phyloP scores from a whole-genome alignment of 306 rosid genomes.

The Cicer cuneatum region DNA sequence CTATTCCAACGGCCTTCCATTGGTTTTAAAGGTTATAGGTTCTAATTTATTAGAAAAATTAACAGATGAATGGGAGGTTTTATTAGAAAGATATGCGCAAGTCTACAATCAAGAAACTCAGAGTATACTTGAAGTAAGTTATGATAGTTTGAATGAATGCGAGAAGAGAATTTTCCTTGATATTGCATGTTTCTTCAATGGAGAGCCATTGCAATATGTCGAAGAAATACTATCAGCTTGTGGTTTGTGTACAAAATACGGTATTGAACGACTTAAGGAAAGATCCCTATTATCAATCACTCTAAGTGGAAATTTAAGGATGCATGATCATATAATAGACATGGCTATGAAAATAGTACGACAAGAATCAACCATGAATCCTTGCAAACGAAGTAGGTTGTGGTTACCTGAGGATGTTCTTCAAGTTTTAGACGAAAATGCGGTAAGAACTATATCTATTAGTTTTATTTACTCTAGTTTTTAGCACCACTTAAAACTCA shows the following conservation, averaged over 20 bases:
- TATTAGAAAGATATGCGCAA: not conserved
- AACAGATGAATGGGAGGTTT: slow-evolving; percentile 12
- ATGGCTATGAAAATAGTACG: slow-evolving; percentile 7
- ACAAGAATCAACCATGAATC: not conserved
- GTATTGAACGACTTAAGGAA: not conserved
- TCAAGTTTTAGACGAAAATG: not conserved
- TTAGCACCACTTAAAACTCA: too few relatives aligned
- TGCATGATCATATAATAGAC: slow-evolving; percentile 8
- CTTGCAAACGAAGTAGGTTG: slow-evolving; percentile 15
- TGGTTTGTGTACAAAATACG: not conserved
- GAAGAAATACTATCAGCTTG: slow-evolving; percentile 1
- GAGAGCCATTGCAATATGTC: not conserved
- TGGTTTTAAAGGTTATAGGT: slow-evolving; percentile 5
- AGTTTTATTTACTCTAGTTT: not conserved
- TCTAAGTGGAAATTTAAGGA: not conserved
- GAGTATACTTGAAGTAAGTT: slow-evolving; percentile 20
- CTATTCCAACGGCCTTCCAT: not conserved
- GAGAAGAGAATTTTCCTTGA: not conserved
- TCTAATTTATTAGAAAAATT: slow-evolving; percentile 2
- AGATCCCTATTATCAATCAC: slow-evolving; percentile 14
- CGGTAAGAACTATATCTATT: not conserved
- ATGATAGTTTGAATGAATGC: not conserved
- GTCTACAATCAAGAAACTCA: slow-evolving; percentile 3
- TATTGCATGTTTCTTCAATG: not conserved
- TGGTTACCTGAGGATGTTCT: slow-evolving; percentile 3